Base-by-base conservation (phyloP, 306 rosid species). In the Prosopis cineraria region DNA sequence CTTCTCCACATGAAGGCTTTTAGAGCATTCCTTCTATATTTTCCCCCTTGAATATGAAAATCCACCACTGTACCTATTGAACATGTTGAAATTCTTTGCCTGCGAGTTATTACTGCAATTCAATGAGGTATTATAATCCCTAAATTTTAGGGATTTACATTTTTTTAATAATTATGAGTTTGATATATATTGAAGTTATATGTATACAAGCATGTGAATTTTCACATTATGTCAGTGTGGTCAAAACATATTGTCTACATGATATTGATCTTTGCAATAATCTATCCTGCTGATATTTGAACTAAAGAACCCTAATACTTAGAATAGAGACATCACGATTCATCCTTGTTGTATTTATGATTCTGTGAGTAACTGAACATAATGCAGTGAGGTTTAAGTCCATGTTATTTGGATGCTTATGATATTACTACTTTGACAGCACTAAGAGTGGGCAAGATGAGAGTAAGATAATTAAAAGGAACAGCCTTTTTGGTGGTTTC, bases 261-360 rank as follows among this genome's bases (percentile, higher is more conserved):
- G 45, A 33, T 68, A n/a, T 73, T 44, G 62, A 10, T 11, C 44
- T 53, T 67, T 78, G 12, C 20, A 19, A 34, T n/a, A 41, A 72
- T 77, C 56, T 71, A 41, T 71, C 12, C 31, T 7, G 45, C 55
- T 24, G 75, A 44, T 77, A 36, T 10, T 55, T 55, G 33, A 17
- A 17, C 6, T 16, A 30, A 17, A 62, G 12, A 17, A 13, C 25
- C 5, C 43, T 62, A 60, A 60, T 29, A 60, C 22, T 63, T 63
- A 14, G 43, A 63, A 33, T 9, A 33, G 8, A 63, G 24, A 17
- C 68, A 63, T 63, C 1, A 16, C 3, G 39, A 12, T 33, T 63
- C 22, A 63, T 33, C 14, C 6, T 30, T 62, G 3, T 31, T 33
- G 68, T 58, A 33, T 33, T 31, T 33, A 63, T 14, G 3, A 63